phyloP scores from a whole-genome alignment of 345 rosid genomes.

The Trapa incisa region DNA sequence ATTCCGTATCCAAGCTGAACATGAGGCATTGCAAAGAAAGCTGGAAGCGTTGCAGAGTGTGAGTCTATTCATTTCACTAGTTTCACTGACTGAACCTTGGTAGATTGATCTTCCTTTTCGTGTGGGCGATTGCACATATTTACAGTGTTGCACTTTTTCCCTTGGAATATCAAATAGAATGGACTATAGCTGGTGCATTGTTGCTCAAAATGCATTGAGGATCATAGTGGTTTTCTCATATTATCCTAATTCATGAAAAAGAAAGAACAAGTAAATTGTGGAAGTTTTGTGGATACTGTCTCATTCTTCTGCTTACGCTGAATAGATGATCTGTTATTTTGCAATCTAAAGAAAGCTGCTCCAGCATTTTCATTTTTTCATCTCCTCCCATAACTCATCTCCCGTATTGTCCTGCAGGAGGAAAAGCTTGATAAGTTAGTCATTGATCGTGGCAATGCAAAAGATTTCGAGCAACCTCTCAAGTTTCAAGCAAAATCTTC shows the following conservation, averaged over 20 bases:
- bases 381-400: too few species aligned
- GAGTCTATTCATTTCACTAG: conserved; percentile 8
- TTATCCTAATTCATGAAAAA: background rate
- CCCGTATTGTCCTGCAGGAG: conserved; percentile 37
- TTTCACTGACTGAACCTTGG: background rate
- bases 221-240: too few species aligned
- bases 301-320: too few species aligned
- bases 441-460: conserved; percentile 49
- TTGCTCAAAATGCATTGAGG: too few species aligned
- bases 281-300: too few species aligned
- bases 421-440: conserved; percentile 61
- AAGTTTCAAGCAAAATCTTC: conserved; percentile 39
- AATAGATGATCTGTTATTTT: too few species aligned
- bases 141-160: too few species aligned
- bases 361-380: too few species aligned
- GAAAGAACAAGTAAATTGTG: too few species aligned
- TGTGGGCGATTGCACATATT: background rate
- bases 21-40: conserved; percentile 76
- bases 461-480: conserved; percentile 63
- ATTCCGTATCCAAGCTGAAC: conserved; percentile 81
- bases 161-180: too few species aligned
- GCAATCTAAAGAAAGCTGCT: too few species aligned
- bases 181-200: too few species aligned
- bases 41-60: conserved; percentile 73
- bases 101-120: background rate